These are phyloP conservation scores for Brassica napus DNA, from an alignment of 345 rosid species.

Conservation along the genomic window Da-Ae NC_063435.1:25757501-25758000, in stretches of 20 bases:
- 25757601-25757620: background rate
- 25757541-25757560: background rate
- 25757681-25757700: background rate
- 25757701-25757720: background rate
- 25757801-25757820: too few relatives aligned
- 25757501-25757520: conserved; percentile 15
- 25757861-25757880: too few relatives aligned
- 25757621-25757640: background rate
- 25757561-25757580: background rate
- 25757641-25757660: background rate
- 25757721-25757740: background rate
- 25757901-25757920: too few relatives aligned
- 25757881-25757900: too few relatives aligned
- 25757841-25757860: too few relatives aligned
- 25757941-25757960: too few relatives aligned
- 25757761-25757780: background rate
- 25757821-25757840: too few relatives aligned
- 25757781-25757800: too few relatives aligned
- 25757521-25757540: conserved; percentile 10
- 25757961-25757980: too few relatives aligned
- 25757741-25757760: background rate
- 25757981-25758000: too few relatives aligned
- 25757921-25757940: too few relatives aligned
- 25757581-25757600: background rate
- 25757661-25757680: conserved; percentile 4